Percentiles rank a stretch among this genome's conserved stretches.
Evolutionary conservation across 108 stramenopile genomes (phyloP).

Genomic region (Pseudonitzschia pungens): DNA sequence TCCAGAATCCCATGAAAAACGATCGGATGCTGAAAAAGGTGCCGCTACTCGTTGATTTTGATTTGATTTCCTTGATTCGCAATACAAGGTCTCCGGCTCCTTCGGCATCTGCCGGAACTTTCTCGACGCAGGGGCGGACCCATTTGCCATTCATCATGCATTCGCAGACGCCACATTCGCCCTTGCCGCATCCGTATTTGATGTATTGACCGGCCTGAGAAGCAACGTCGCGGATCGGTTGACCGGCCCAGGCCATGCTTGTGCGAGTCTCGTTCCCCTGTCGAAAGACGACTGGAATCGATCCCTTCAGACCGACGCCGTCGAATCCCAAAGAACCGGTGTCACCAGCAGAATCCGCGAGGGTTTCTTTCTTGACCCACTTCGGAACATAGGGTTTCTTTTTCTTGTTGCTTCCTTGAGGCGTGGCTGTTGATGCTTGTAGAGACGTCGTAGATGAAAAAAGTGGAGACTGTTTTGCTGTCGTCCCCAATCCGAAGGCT

Average conservation of each 20-base stretch:
- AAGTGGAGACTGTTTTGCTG: not conserved
- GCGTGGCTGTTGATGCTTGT: not conserved
- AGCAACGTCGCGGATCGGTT: constrained; percentile 76
- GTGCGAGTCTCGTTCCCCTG: constrained; percentile 66
- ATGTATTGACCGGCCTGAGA: constrained; percentile 88
- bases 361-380: constrained; percentile 83
- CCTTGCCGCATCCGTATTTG: constrained; percentile 91
- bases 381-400: constrained; percentile 64
- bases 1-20: constrained; percentile 83
- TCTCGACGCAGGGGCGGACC: constrained; percentile 74
- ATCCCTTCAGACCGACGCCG: constrained; percentile 68
- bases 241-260: constrained; percentile 74
- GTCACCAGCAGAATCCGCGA: constrained; percentile 52
- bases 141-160: constrained; percentile 79
- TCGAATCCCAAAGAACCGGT: constrained; percentile 32
- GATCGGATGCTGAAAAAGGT: constrained; percentile 72
- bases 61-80: constrained; percentile 63
- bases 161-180: constrained; percentile 92
- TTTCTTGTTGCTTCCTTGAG: constrained; percentile 1
- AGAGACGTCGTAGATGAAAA: constrained; percentile 6
- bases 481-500: constrained; percentile 5
- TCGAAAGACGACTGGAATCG: constrained; percentile 75
- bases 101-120: constrained; percentile 46
- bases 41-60: constrained; percentile 58
- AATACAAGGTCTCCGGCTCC: constrained; percentile 44